Base-by-base conservation (phyloP, 768 basidiomycete genomes). In the Fibroporia radiculosa region DNA sequence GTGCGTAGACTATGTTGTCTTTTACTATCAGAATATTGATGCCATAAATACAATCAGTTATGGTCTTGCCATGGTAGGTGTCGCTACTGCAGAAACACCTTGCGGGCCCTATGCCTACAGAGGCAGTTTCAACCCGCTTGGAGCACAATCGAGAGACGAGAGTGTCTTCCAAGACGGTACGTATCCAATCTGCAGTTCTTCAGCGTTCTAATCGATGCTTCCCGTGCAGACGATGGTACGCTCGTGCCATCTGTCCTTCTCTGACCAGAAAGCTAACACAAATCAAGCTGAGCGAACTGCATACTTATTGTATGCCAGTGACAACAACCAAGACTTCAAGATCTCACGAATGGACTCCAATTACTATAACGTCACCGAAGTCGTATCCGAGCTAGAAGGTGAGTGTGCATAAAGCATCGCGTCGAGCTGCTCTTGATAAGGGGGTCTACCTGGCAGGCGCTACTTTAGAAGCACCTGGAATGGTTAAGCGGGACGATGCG, bases 251-350 rank as follows among this genome's bases (percentile, higher is more conserved):
- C n/a, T 8, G n/a, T 31, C n/a, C 29, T 31, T 31, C 29, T 31
- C 10, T 43, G 23, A 26, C 8, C 32, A 8, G n/a, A 7, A 20
- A n/a, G 16, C 27, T 48, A 24, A 13, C 44, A 19, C 44, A 48
- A 47, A 14, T 46, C 26, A 16, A 13, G 29, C 22, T 25, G 23
- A 19, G 25, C 33, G 70, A 47, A 74, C 73, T 0, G 63, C 75
- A 6, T 82, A 80, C 55, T 67, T 82, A 12, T 65, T 82, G 14
- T 82, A 79, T 52, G 79, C 79, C 14, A 79, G 77, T 4, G 78
- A 82, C 60, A 77, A 77, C 60, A 82, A 82, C 57, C 75, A 78
- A 60, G 76, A 80, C 56, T 80, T 80, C 69, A 82, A 82, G 66
- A 79, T 82, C 19, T 68, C 78, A 11, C 62, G 60, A 40, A 59